Evolutionary conservation across 352 stramenopile species (phyloP).

Genomic region (Thraustochytrium striatum): DNA sequence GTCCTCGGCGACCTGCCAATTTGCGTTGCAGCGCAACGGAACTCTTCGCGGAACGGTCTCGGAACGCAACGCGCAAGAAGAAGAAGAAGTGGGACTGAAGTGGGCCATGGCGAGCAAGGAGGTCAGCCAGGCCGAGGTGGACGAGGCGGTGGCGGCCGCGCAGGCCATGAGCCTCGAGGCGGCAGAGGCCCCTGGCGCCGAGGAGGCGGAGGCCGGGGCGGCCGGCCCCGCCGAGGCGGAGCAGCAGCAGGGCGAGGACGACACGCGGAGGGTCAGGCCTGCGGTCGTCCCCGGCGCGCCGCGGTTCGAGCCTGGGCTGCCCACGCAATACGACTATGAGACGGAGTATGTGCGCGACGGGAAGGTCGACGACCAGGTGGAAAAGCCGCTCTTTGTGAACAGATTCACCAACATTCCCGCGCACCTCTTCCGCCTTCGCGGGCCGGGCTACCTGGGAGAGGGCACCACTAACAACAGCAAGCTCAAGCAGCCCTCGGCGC

Average conservation of each 20-base stretch:
- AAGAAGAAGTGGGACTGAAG: too few species aligned
- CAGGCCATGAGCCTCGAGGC: conserved; percentile 59
- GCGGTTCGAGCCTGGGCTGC: background rate
- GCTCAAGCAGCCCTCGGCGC: conserved; percentile 14
- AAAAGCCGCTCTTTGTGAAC: background rate
- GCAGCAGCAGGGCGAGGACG: background rate
- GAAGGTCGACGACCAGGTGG: conserved; percentile 3
- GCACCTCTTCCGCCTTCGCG: background rate
- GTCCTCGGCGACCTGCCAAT: too few species aligned
- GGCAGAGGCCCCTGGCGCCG: background rate
- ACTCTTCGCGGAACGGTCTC: too few species aligned
- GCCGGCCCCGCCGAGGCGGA: background rate
- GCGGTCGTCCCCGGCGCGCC: background rate
- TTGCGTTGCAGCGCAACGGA: too few species aligned
- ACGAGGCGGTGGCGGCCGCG: conserved; percentile 71
- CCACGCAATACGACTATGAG: conserved; percentile 21
- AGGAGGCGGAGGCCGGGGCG: background rate
- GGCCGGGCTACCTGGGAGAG: conserved; percentile 18
- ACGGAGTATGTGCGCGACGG: background rate
- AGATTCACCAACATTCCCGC: conserved; percentile 2
- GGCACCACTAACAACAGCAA: conserved; percentile 30
- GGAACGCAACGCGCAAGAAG: too few species aligned
- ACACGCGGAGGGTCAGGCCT: background rate
- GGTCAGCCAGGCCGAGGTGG: conserved; percentile 61
- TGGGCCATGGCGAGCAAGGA: too few species aligned